phyloP scores from a whole-genome alignment of 2,329 filamentous ascomycete species.

The Ophiosphaerella korrae region DNA sequence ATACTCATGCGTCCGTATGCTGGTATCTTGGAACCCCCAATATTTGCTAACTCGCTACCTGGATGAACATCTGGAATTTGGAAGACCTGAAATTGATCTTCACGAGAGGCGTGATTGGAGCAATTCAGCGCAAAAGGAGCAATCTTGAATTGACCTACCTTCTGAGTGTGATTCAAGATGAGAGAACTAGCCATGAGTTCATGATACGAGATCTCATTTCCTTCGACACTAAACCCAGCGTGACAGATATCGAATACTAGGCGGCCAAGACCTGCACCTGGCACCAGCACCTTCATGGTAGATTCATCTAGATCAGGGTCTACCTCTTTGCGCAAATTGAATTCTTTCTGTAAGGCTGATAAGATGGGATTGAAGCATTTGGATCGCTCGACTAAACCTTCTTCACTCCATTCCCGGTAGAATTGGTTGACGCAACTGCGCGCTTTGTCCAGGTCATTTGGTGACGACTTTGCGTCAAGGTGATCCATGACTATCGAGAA shows the following conservation, averaged over 20 bases:
- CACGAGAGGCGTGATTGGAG: slow-evolving; percentile 78
- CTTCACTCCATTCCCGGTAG: slow-evolving; percentile 90
- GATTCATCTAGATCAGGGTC: slow-evolving; percentile 34
- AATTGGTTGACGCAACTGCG: slow-evolving; percentile 91
- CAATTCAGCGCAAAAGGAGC: slow-evolving; percentile 88
- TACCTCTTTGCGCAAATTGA: slow-evolving; percentile 28
- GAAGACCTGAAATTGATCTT: slow-evolving; percentile 76
- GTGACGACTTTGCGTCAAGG: slow-evolving; percentile 73
- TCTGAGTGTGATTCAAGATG: slow-evolving; percentile 70
- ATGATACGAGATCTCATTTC: slow-evolving; percentile 95
- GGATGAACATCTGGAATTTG: slow-evolving; percentile 75
- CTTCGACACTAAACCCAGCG: slow-evolving; percentile 76
- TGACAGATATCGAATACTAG: slow-evolving; percentile 85
- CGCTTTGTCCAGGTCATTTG: slow-evolving; percentile 84
- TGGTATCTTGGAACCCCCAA: slow-evolving; percentile 21
- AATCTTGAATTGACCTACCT: slow-evolving; percentile 69
- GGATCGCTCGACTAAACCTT: slow-evolving; percentile 74
- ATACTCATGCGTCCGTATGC: slow-evolving; percentile 79
- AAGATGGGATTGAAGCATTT: slow-evolving; percentile 79
- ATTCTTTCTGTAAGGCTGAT: slow-evolving; percentile 62
- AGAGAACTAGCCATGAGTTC: slow-evolving; percentile 85
- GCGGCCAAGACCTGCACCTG: slow-evolving; percentile 86
- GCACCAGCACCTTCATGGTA: slow-evolving; percentile 73
- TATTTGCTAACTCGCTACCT: slow-evolving; percentile 40
- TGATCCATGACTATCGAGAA: slow-evolving; percentile 59